Conservation (phyloP, 257 asterid genomes). For the Primulina huaijiensis region DNA sequence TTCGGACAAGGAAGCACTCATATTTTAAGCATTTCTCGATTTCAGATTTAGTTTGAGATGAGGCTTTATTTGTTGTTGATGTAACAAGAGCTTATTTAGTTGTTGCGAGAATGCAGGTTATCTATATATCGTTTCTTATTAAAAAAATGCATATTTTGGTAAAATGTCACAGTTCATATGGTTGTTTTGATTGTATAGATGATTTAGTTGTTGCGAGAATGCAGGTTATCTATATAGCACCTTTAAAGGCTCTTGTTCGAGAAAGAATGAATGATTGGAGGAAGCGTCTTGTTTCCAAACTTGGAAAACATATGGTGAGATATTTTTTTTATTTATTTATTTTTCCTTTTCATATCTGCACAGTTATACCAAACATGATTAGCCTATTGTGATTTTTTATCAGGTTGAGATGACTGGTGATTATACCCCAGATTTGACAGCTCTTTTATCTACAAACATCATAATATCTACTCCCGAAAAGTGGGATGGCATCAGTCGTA, state of each 20-base stretch:
- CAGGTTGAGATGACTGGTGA: slow-evolving; percentile 99
- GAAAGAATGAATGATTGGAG: slow-evolving; percentile 98
- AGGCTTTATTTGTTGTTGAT: no score
- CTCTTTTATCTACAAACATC: slow-evolving; percentile 82
- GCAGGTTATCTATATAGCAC: slow-evolving; percentile 95
- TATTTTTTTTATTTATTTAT: slow-evolving; percentile 6
- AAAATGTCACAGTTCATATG: neutral
- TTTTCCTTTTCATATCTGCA: slow-evolving; percentile 25
- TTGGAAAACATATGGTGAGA: slow-evolving; percentile 88
- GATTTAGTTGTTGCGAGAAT: slow-evolving; percentile 22
- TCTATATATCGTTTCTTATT: slow-evolving; percentile 56
- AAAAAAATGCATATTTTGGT: slow-evolving; percentile 11
- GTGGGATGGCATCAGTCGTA: slow-evolving; percentile 99
- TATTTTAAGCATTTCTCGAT: no score
- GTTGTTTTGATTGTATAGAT: slow-evolving; percentile 21
- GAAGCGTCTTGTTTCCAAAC: slow-evolving; percentile 81
- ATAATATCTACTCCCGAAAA: slow-evolving; percentile 97
- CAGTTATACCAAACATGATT: slow-evolving; percentile 21
- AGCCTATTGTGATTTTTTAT: slow-evolving; percentile 30
- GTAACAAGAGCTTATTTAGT: neutral
- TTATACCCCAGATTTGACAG: slow-evolving; percentile 84
- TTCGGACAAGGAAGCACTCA: no score
- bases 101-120: slow-evolving; percentile 53
- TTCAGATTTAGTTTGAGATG: no score
- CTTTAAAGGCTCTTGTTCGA: slow-evolving; percentile 96